Base-by-base conservation (phyloP, 2,329 filamentous ascomycete genomes). In the Cladorrhinum sp. region DNA sequence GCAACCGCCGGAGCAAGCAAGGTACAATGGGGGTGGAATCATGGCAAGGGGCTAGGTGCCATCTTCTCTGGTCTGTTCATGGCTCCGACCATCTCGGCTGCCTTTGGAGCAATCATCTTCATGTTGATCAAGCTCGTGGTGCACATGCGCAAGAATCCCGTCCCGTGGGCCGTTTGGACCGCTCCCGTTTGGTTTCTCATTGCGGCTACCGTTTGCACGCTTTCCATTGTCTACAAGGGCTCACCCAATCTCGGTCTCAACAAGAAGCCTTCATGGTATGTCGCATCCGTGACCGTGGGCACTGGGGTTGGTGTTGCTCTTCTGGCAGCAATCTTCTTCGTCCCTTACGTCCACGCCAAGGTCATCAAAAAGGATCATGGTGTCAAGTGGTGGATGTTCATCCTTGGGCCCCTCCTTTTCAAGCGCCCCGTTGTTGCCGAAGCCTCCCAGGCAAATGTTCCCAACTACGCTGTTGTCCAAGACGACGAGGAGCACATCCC, bases 201-300 rank as follows among this genome's bases (percentile, higher is more conserved):
- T 61, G 88, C 89, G 59, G 87, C 81, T 58, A 90, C 87, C 61
- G 76, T 92, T 69, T 91, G 88, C 76, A 89, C 89, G 0, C 80
- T 93, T 4, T 91, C 87, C 49, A 86, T 93, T 68, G 89, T 92
- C 67, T 92, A 91, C 82, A 92, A 92, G 81, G 89, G 89, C 29
- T 91, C 89, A 9, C 88, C 89, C 23, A 86, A 79, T 61, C 81
- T 90, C 27, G 81, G 81, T 22, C 77, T 91, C 25, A 79, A 77
- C 77, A 84, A 87, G 75, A 89, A 87, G 79, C 86, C 89, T 1
- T 73, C 74, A 8, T 86, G 83, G 81, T 92, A 84, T 70, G 84
- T 92, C 62, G 87, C 81, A 10, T 76, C 82, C 13, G 87, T 91
- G 62, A 87, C 85, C 18, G 69, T 91, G 62, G 87, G 88, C 45